Evolutionary conservation across 495 filamentous ascomycete genomes (phyloP).

Genomic region (Rhizodiscina lignyota): DNA sequence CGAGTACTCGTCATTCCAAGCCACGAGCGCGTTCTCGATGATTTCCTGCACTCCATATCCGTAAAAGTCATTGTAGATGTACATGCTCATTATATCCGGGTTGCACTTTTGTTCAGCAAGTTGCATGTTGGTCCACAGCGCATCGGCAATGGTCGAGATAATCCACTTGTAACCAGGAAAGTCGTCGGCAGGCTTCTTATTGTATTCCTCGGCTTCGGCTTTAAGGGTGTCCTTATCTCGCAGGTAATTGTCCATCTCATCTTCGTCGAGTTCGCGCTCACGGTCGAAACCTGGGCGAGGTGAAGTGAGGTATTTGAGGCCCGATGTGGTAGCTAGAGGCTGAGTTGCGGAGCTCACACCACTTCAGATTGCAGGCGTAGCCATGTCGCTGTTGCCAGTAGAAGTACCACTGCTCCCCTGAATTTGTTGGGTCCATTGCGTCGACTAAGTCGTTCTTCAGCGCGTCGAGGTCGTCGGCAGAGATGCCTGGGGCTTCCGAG

Average conservation of each 20-base stretch:
- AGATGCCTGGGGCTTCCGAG: no score
- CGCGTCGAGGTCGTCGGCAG: no score
- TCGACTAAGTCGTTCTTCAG: background rate
- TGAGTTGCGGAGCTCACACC: background rate
- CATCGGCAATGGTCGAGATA: slow-evolving; percentile 1
- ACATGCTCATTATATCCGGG: slow-evolving; percentile 25
- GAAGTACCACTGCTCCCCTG: background rate
- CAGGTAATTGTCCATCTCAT: background rate
- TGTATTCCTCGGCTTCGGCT: background rate
- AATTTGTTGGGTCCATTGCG: background rate
- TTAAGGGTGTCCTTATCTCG: background rate
- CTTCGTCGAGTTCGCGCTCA: background rate
- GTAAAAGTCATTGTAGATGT: slow-evolving; percentile 24
- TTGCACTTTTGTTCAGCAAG: slow-evolving; percentile 13
- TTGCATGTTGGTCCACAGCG: background rate
- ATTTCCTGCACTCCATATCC: slow-evolving; percentile 25
- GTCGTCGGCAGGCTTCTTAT: background rate
- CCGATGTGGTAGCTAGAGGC: background rate
- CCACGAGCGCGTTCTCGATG: slow-evolving; percentile 24
- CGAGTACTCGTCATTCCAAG: slow-evolving; percentile 17
- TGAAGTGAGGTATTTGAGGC: background rate
- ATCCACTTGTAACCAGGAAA: slow-evolving; percentile 6
- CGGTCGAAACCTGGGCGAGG: background rate
- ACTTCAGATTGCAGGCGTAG: background rate
- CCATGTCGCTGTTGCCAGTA: background rate